These are phyloP conservation scores for Coccomyxa subellipsoidea DNA, from an alignment of 163 green algal genomes.

Conservation along the genomic window DNA sequence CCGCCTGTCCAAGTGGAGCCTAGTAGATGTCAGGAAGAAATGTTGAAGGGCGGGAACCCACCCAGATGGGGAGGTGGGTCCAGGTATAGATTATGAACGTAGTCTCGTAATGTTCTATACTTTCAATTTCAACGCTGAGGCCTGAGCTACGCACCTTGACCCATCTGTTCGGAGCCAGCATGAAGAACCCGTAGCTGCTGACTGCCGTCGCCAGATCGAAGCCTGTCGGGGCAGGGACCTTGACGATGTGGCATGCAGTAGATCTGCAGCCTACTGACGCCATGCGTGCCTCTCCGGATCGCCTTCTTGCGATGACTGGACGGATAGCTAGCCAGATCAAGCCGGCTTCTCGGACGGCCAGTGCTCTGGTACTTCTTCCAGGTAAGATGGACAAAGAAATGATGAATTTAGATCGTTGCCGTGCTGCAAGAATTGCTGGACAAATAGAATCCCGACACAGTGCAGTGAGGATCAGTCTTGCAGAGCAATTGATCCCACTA, in stretches of 20 bases:
- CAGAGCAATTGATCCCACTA: too few species aligned
- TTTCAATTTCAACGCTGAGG: too few species aligned
- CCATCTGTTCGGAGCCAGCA: constrained; percentile 20
- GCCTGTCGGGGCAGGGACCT: not conserved
- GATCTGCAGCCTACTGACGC: not conserved
- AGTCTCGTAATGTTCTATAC: too few species aligned
- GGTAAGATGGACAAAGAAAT: not conserved
- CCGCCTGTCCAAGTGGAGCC: not conserved
- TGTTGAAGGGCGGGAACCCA: too few species aligned
- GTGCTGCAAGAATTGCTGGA: too few species aligned
- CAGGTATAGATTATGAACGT: not conserved
- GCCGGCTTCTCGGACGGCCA: not conserved
- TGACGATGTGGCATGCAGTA: not conserved
- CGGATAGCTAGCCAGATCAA: not conserved
- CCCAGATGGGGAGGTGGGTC: not conserved
- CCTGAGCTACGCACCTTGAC: not conserved
- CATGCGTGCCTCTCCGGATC: not conserved
- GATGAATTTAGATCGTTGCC: too few species aligned
- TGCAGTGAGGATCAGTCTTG: too few species aligned
- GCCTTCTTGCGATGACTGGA: not conserved
- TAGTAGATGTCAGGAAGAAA: too few species aligned
- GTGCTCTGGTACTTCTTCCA: not conserved
- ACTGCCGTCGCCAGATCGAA: constrained; percentile 19
- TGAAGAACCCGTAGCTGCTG: constrained; percentile 28
- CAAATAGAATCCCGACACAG: too few species aligned